Conservation (phyloP, 768 basidiomycete species). For the Suillus occidentalis region DNA sequence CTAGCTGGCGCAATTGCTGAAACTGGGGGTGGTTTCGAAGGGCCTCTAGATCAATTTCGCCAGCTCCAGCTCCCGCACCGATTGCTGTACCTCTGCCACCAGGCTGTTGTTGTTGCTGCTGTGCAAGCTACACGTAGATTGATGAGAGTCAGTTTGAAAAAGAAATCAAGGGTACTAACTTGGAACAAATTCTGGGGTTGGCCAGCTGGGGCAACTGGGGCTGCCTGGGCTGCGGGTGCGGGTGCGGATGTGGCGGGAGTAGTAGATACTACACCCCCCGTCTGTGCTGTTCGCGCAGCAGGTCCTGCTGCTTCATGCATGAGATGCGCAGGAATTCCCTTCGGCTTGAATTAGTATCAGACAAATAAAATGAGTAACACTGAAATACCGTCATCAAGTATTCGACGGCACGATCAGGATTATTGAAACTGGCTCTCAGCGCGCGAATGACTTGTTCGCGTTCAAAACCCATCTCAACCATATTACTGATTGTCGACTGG, state of each 20-base stretch:
- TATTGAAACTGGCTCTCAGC: constrained; percentile 92
- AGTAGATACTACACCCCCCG: constrained; percentile 32
- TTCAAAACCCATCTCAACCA: constrained; percentile 94
- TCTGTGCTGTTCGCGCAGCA: constrained; percentile 17
- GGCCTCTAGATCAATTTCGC: constrained; percentile 44
- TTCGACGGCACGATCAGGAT: constrained; percentile 97
- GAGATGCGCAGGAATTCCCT: constrained; percentile 83
- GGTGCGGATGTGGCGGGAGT: constrained; percentile 30
- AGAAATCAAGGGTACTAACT: constrained; percentile 38
- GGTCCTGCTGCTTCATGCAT: constrained; percentile 42
- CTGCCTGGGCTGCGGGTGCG: constrained; percentile 38
- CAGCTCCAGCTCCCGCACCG: constrained; percentile 26
- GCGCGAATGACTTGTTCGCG: constrained; percentile 83
- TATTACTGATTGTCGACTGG: constrained; percentile 74
- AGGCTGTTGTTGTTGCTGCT: constrained; percentile 56
- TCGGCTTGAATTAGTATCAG: constrained; percentile 12
- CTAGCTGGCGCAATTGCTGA: constrained; percentile 68
- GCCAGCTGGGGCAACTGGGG: constrained; percentile 36
- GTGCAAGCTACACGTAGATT: constrained; percentile 55
- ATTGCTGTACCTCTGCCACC: constrained; percentile 34
- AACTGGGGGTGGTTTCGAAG: constrained; percentile 67
- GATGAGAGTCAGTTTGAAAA: neutral
- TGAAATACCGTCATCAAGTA: constrained; percentile 88
- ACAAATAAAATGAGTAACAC: constrained; percentile 6
- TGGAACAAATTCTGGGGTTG: constrained; percentile 87